These are phyloP conservation scores for Volvariella volvacea DNA, from an alignment of 1,284 basidiomycete genomes.

Conservation along the genomic window DNA sequence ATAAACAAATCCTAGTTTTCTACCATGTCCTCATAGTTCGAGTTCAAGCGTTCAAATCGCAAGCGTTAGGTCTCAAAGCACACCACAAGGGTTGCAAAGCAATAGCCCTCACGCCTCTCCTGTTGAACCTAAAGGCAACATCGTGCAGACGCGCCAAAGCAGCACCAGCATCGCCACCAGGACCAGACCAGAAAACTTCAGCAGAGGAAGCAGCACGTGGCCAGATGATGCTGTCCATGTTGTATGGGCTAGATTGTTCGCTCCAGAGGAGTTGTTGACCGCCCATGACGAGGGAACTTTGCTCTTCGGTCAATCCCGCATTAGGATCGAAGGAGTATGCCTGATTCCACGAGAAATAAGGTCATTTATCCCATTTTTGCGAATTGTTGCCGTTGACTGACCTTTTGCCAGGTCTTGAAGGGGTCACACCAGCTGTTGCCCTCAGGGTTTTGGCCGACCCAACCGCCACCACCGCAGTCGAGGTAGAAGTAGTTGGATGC, in stretches of 20 bases:
- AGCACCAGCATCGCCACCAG: conserved; percentile 30
- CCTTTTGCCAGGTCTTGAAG: conserved; percentile 73
- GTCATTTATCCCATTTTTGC: no score
- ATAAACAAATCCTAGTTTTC: no score
- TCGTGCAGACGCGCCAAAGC: conserved; percentile 60
- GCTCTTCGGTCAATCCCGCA: conserved; percentile 42
- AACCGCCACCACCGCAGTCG: conserved; percentile 76
- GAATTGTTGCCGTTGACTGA: conserved; percentile 15
- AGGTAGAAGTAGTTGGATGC: conserved; percentile 76
- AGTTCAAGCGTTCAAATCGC: conserved; percentile 32
- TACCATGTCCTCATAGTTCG: no score
- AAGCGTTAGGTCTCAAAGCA: conserved; percentile 51
- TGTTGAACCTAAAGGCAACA: conserved; percentile 51
- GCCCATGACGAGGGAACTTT: conserved; percentile 57
- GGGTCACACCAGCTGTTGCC: conserved; percentile 61
- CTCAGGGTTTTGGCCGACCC: conserved; percentile 56
- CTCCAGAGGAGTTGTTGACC: conserved; percentile 76
- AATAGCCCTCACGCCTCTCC: conserved; percentile 53
- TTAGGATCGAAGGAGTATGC: conserved; percentile 71
- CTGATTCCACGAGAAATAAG: conserved; percentile 25
- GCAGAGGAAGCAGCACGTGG: conserved; percentile 75
- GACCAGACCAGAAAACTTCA: conserved; percentile 43
- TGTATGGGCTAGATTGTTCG: conserved; percentile 67
- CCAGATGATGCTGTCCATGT: conserved; percentile 72
- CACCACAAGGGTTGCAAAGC: conserved; percentile 71